phyloP scores from a whole-genome alignment of 345 rosid species.

The Gossypium arboreum region DNA sequence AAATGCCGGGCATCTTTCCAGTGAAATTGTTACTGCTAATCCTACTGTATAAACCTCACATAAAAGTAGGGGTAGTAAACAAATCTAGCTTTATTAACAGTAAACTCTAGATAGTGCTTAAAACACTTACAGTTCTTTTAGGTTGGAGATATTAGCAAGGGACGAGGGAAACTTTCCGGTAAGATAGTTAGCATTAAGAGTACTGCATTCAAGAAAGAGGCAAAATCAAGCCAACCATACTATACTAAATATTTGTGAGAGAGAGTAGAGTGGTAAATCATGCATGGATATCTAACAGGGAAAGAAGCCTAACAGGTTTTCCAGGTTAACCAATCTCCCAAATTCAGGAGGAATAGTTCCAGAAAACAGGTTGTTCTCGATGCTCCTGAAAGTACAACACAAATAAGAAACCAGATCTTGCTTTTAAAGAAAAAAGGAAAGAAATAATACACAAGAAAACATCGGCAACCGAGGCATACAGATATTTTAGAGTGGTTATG shows the following conservation, averaged over 20 bases:
- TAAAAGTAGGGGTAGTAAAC: neutral
- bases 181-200: constrained; percentile 15
- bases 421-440: neutral
- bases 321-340: constrained; percentile 17
- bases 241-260: neutral
- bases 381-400: constrained; percentile 2
- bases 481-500: constrained; percentile 30
- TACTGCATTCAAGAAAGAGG: constrained; percentile 2
- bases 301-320: constrained; percentile 8
- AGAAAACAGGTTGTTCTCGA: constrained; percentile 18
- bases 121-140: constrained; percentile 9
- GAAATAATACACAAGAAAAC: neutral
- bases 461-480: constrained; percentile 26
- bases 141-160: constrained; percentile 5
- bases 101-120: neutral
- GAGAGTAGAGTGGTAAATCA: neutral
- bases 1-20: constrained; percentile 13
- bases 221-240: neutral
- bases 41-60: neutral
- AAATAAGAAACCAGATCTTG: too few relatives aligned
- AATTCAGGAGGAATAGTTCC: constrained; percentile 17
- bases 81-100: constrained; percentile 1
- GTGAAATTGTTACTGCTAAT: constrained; percentile 21
- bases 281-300: neutral
- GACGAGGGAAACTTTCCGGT: constrained; percentile 11